Percentiles rank a stretch among this genome's conserved stretches.
Evolutionary conservation across 257 asterid species (phyloP).

Genomic region (Przewalskia tangutica): DNA sequence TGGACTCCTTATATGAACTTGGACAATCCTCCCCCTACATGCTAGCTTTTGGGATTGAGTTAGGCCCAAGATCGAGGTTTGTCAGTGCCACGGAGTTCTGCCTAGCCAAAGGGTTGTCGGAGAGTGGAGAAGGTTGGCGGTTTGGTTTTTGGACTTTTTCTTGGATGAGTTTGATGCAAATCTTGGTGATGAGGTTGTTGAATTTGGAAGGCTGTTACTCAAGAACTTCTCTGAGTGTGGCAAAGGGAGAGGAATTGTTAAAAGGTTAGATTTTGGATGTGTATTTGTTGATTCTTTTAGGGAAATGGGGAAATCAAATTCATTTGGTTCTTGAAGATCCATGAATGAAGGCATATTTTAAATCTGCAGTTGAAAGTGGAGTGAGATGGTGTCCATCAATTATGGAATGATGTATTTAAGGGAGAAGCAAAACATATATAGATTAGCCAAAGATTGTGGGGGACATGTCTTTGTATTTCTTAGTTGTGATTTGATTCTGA

Average conservation of each 20-base stretch:
- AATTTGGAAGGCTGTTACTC: constrained; percentile 58
- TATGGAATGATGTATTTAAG: neutral
- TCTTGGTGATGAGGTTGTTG: constrained; percentile 42
- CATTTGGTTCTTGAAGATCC: neutral
- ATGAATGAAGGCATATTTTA: constrained; percentile 3
- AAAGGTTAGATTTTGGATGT: neutral
- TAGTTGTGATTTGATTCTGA: constrained; percentile 10
- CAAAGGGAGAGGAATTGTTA: constrained; percentile 13
- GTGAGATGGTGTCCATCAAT: neutral
- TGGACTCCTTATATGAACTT: no score
- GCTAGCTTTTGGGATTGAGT: no score
- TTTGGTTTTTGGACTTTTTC: constrained; percentile 15
- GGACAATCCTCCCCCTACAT: no score
- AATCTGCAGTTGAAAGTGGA: neutral
- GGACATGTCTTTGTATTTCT: neutral
- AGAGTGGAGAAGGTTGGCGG: constrained; percentile 8
- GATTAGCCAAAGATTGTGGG: neutral
- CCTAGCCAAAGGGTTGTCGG: constrained; percentile 21
- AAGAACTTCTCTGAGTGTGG: constrained; percentile 30
- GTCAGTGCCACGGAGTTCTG: constrained; percentile 66
- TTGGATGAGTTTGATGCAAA: constrained; percentile 12
- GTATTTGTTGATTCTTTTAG: neutral
- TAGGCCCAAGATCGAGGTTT: constrained; percentile 64
- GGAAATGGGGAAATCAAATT: neutral
- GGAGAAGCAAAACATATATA: neutral